phyloP scores from a whole-genome alignment of 179 eudicot genomes.

The Beta corolliflora region DNA sequence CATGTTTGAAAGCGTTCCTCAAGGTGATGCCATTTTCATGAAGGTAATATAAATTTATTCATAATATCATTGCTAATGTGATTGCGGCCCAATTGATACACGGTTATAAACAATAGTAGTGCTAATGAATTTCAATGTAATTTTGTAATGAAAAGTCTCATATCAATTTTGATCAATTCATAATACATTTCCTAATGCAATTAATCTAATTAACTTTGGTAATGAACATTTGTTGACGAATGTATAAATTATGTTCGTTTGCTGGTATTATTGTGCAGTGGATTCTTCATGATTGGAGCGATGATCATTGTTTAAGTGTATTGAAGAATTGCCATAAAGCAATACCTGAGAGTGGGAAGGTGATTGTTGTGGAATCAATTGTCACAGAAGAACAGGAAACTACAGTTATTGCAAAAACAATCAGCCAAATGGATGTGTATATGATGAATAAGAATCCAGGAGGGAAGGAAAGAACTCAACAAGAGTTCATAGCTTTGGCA shows the following conservation, averaged over 20 bases:
- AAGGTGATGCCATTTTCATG: conserved; percentile 26
- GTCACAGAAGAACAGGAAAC: conserved; percentile 28
- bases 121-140: too few species aligned
- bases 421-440: conserved; percentile 20
- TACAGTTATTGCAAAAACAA: conserved; percentile 16
- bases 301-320: conserved; percentile 35
- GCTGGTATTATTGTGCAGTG: conserved; percentile 16
- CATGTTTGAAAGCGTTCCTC: conserved; percentile 23
- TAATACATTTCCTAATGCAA: too few species aligned
- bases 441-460: conserved; percentile 37
- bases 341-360: conserved; percentile 36
- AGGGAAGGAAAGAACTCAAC: conserved; percentile 45
- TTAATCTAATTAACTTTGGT: too few species aligned
- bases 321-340: conserved; percentile 43
- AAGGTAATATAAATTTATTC: conserved; percentile 24
- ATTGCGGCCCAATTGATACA: too few species aligned
- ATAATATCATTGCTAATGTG: too few species aligned
- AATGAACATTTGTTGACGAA: background rate
- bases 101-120: too few species aligned
- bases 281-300: conserved; percentile 48
- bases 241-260: background rate
- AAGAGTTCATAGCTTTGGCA: conserved; percentile 35
- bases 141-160: background rate
- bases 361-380: conserved; percentile 40
- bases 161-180: too few species aligned